Base-by-base conservation (phyloP, 2,329 filamentous ascomycete species). In the Penicillium digitatum region DNA sequence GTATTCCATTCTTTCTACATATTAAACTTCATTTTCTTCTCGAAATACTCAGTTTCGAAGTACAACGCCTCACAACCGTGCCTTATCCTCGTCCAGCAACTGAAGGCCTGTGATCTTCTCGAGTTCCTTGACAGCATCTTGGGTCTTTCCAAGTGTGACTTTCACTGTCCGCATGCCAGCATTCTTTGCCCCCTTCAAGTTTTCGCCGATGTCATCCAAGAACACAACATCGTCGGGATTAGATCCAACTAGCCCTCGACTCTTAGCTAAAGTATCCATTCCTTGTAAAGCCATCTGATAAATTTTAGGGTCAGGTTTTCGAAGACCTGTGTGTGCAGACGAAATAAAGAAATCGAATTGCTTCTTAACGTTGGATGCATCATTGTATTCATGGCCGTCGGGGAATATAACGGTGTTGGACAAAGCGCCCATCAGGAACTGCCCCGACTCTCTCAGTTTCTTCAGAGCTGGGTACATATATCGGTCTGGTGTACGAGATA, bases 371-470 rank as follows among this genome's bases (percentile, higher is more conserved):
- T 87, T 84, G 29, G 84, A 79, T 3, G 75, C 70, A 58, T 84
- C 75, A 61, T 87, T 81, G 55, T 89, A 87, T 24, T 80, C 76
- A 67, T 96, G 90, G 0, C 81, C 87, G 0, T 81, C 79, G 0
- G 92, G 93, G 66, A 95, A 96, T 24, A 90, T 87, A 26, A 94
- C 84, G 0, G 94, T 97, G 69, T 99, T 97, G 64, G 87, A 92
- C 61, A 97, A 77, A 1, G 92, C 94, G 0, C 87, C 93, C 1
- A 97, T 74, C 32, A 93, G 80, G 62, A 87, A 92, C 54, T 78
- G 76, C 1, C 84, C 82, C 48, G 81, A 86, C 3, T 78, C 79
- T 56, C 82, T 82, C 55, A 99, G 78, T 35, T 80, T 83, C 66
- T 85, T 76, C 38, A 97, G 76, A 1, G 92, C 92, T 0, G 92